These are phyloP conservation scores for Aspergillus pseudoterreus DNA, from an alignment of 2,329 filamentous ascomycete species.

Conservation along the genomic window DNA sequence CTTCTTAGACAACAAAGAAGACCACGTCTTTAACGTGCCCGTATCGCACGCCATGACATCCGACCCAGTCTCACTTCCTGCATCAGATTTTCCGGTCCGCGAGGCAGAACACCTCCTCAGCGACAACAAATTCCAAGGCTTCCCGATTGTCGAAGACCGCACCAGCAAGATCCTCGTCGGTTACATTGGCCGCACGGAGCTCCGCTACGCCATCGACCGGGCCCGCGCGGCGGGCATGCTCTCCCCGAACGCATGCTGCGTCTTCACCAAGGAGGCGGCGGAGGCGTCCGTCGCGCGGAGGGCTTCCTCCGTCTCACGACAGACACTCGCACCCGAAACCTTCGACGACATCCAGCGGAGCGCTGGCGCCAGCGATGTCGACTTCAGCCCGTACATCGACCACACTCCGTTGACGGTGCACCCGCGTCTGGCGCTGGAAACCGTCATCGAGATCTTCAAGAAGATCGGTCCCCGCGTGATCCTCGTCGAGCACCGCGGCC, in stretches of 20 bases:
- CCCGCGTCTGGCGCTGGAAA: conserved; percentile 86
- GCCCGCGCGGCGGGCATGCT: conserved; percentile 66
- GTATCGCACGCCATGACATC: conserved; percentile 87
- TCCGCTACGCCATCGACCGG: conserved; percentile 84
- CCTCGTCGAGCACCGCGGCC: conserved; percentile 83
- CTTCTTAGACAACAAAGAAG: conserved; percentile 95
- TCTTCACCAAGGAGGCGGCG: conserved; percentile 59
- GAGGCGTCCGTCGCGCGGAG: conserved; percentile 30
- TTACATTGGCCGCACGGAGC: conserved; percentile 88
- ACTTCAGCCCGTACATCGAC: conserved; percentile 86
- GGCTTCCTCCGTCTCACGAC: conserved; percentile 24
- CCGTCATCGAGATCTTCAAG: conserved; percentile 97
- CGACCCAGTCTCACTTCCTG: conserved; percentile 69
- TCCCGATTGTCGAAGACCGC: conserved; percentile 79
- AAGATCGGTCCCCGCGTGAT: conserved; percentile 96
- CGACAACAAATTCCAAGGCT: conserved; percentile 83
- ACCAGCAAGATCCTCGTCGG: conserved; percentile 71
- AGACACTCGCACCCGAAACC: conserved; percentile 43
- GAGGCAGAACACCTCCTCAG: conserved; percentile 72
- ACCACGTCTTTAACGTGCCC: conserved; percentile 92
- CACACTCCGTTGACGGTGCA: conserved; percentile 86
- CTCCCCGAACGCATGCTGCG: conserved; percentile 67
- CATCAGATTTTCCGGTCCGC: conserved; percentile 69
- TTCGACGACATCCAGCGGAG: conserved; percentile 60
- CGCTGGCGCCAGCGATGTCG: conserved; percentile 58